Percentiles rank a stretch among this genome's conserved stretches.
These are phyloP conservation scores for Pseudopithomyces chartarum DNA, from an alignment of 2,329 filamentous ascomycete species.

Conservation along the genomic window DNA sequence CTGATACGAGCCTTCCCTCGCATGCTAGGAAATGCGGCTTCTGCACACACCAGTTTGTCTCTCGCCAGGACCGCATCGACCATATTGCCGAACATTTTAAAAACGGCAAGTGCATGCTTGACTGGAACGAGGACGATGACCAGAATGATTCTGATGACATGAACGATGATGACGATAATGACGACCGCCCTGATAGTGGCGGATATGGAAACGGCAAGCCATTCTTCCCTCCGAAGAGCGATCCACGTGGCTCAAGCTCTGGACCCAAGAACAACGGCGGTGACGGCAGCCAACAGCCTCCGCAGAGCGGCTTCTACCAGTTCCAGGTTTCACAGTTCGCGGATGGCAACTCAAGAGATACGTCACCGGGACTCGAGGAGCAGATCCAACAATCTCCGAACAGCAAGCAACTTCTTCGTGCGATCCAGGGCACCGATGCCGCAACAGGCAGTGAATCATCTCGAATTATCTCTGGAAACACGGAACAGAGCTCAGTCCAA, in stretches of 20 bases:
- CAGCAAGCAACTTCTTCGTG: slow-evolving; percentile 11
- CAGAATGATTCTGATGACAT: slow-evolving; percentile 28
- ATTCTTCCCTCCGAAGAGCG: slow-evolving; percentile 26
- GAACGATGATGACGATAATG: slow-evolving; percentile 29
- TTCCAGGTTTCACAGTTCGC: slow-evolving; percentile 36
- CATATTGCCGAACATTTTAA: slow-evolving; percentile 47
- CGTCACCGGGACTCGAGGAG: slow-evolving; percentile 9
- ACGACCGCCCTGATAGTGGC: slow-evolving; percentile 31
- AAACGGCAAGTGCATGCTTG: slow-evolving; percentile 45
- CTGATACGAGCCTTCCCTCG: slow-evolving; percentile 39
- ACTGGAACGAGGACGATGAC: slow-evolving; percentile 41
- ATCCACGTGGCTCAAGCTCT: slow-evolving; percentile 20
- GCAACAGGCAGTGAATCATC: not conserved
- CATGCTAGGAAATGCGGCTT: slow-evolving; percentile 38
- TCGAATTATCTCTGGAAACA: not conserved
- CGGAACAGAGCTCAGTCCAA: not conserved
- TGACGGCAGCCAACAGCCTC: slow-evolving; percentile 14
- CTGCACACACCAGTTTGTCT: slow-evolving; percentile 39
- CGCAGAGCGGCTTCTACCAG: slow-evolving; percentile 34
- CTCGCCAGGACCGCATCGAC: slow-evolving; percentile 44
- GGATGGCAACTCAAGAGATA: slow-evolving; percentile 13
- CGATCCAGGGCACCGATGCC: not conserved
- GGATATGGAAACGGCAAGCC: slow-evolving; percentile 27
- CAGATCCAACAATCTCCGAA: slow-evolving; percentile 1
- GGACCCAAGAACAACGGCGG: slow-evolving; percentile 24